Evolutionary conservation across 371 early-diverging fungal genomes (phyloP).

Genomic region (Mucor saturninus): DNA sequence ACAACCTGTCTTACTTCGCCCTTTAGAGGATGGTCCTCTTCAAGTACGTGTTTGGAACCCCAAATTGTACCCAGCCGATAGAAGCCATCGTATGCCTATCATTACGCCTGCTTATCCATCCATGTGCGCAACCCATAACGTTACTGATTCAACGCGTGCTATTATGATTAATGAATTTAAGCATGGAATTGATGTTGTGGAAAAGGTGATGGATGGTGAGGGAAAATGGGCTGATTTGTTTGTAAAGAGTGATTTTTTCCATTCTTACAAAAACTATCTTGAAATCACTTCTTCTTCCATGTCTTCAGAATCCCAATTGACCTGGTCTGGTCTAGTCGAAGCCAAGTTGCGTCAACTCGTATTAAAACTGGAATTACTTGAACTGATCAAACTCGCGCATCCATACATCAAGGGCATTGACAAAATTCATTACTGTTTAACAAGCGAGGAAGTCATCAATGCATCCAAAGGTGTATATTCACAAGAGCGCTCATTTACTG

Average conservation of each 20-base stretch:
- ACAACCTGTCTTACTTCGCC: constrained; percentile 93
- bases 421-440: constrained; percentile 63
- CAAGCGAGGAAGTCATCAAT: constrained; percentile 68
- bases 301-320: constrained; percentile 74
- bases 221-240: constrained; percentile 75
- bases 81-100: constrained; percentile 97
- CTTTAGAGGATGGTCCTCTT: constrained; percentile 91
- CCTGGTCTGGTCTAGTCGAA: constrained; percentile 93
- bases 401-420: constrained; percentile 93
- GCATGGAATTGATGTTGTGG: constrained; percentile 70
- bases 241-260: constrained; percentile 89
- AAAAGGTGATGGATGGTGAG: constrained; percentile 72
- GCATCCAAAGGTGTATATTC: constrained; percentile 66
- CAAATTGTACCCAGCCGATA: constrained; percentile 87
- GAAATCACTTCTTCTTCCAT: constrained; percentile 87
- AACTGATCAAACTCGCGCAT: constrained; percentile 81
- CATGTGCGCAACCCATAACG: constrained; percentile 99
- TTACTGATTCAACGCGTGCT: constrained; percentile 87
- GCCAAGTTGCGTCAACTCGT: constrained; percentile 93
- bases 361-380: constrained; percentile 84
- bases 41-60: constrained; percentile 99
- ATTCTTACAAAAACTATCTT: constrained; percentile 88
- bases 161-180: constrained; percentile 91
- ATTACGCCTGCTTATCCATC: constrained; percentile 99
- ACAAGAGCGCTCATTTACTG: constrained; percentile 37